Base-by-base conservation (phyloP, 768 basidiomycete species). In the Termitomyces sp. region DNA sequence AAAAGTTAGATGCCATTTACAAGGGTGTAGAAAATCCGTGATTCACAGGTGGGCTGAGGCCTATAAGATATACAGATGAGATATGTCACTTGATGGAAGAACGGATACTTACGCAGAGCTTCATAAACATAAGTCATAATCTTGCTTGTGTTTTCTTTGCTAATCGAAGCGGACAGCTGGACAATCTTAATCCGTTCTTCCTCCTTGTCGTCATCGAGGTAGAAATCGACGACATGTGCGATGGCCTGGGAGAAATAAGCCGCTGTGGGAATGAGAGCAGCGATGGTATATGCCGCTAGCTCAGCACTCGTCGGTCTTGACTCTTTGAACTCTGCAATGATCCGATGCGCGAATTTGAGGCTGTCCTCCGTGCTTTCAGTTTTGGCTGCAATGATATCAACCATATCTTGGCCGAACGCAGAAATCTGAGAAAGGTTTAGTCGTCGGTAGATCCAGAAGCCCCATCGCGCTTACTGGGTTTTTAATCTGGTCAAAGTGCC, bases 211-310 rank as follows among this genome's bases (percentile, higher is more conserved):
- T 76, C 73, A 10, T 76, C 72, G 14, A 88, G 71, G 62, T 83
- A 89, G 69, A 82, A 87, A 64, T 87, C 74, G 49, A 90, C 74
- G 24, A 86, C 77, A 54, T 81, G 78, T 3, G 81, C 74, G 42
- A 88, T 68, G 12, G 79, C 76, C 51, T 83, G 76, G 1, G 84
- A 83, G 71, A 82, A 87, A 6, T 82, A 65, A 0, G 82, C 72
- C 2, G 81, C 78, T 16, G 83, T 83, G 5, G 85, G 83, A 13
- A 87, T 76, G 16, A 78, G 67, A 47, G 85, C 80, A 8, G 78
- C 75, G 61, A 88, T 81, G 8, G 84, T 70, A 27, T 74, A 72
- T n/a, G 72, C 68, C 1, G 83, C 77, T n/a, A 85, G 66, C 24
- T 78, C 68, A 60, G 71, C 57, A 58, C 64, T 67, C 27, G 67